These are phyloP conservation scores for Punctularia strigosozonata DNA, from an alignment of 768 basidiomycete genomes.

Conservation along the genomic window DNA sequence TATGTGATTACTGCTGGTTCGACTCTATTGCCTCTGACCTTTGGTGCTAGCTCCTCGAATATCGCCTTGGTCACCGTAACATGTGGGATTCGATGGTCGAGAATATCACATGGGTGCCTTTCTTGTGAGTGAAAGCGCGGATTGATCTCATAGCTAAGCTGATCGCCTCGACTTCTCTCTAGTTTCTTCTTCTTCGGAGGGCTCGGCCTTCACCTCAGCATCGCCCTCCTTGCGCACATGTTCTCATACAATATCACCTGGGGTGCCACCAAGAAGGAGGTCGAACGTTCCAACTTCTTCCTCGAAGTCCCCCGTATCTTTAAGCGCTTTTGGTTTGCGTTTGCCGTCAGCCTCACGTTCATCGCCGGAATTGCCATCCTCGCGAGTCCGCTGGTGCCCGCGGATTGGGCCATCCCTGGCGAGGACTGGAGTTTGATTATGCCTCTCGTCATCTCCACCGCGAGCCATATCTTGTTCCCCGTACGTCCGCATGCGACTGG, in stretches of 20 bases:
- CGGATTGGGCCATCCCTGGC: slow-evolving; percentile 51
- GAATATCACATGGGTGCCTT: slow-evolving; percentile 55
- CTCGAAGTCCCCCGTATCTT: slow-evolving; percentile 79
- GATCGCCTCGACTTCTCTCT: not conserved
- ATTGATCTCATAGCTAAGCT: not conserved
- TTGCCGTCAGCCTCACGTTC: slow-evolving; percentile 38
- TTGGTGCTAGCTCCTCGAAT: no score
- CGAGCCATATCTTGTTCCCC: slow-evolving; percentile 64
- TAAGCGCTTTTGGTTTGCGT: slow-evolving; percentile 62
- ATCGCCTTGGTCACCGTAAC: slow-evolving; percentile 48
- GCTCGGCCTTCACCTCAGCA: slow-evolving; percentile 38
- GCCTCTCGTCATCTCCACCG: slow-evolving; percentile 57
- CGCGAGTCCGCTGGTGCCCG: slow-evolving; percentile 39
- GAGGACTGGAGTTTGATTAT: slow-evolving; percentile 65
- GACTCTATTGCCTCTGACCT: no score
- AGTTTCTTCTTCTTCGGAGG: slow-evolving; percentile 49
- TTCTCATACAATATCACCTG: slow-evolving; percentile 49
- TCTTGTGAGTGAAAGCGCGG: slow-evolving; percentile 45
- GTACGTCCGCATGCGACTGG: slow-evolving; percentile 28
- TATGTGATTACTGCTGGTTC: no score
- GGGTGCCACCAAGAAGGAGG: slow-evolving; percentile 66
- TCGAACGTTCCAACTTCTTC: slow-evolving; percentile 84
- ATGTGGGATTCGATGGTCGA: slow-evolving; percentile 39
- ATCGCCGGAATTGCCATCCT: slow-evolving; percentile 49
- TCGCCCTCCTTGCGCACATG: slow-evolving; percentile 42